These are phyloP conservation scores for Mucor lusitanicus DNA, from an alignment of 371 early-diverging fungal species.

Conservation along the genomic window DNA sequence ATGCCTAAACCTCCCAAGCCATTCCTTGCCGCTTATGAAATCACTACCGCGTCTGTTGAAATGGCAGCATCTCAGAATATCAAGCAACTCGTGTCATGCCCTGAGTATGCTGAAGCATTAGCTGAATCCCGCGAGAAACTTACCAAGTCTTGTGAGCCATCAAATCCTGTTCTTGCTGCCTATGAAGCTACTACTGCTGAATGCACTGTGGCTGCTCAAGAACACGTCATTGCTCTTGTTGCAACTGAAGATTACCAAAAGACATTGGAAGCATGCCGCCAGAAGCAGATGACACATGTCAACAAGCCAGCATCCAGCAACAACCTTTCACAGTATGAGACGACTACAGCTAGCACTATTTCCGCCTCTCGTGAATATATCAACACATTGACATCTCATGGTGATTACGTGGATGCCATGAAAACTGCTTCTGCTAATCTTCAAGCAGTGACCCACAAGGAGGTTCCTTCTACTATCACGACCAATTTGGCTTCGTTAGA, in stretches of 20 bases:
- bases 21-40: constrained; percentile 7
- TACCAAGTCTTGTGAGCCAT: background rate
- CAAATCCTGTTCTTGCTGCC: constrained; percentile 5
- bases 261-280: background rate
- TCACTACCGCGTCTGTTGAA: background rate
- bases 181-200: constrained; percentile 7
- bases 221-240: background rate
- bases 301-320: background rate
- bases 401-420: background rate
- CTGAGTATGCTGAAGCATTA: background rate
- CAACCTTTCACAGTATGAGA: background rate
- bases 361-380: background rate
- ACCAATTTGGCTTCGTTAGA: constrained; percentile 9
- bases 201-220: background rate
- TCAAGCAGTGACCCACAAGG: background rate
- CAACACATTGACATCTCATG: background rate
- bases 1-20: constrained; percentile 3
- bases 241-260: background rate
- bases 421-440: background rate
- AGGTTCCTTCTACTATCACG: background rate
- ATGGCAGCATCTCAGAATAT: background rate
- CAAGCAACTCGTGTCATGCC: background rate
- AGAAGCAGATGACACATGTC: background rate
- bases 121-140: background rate
- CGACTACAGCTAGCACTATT: background rate